phyloP scores from a whole-genome alignment of 75 land plant genomes.

The Cunninghamia lanceolata region DNA sequence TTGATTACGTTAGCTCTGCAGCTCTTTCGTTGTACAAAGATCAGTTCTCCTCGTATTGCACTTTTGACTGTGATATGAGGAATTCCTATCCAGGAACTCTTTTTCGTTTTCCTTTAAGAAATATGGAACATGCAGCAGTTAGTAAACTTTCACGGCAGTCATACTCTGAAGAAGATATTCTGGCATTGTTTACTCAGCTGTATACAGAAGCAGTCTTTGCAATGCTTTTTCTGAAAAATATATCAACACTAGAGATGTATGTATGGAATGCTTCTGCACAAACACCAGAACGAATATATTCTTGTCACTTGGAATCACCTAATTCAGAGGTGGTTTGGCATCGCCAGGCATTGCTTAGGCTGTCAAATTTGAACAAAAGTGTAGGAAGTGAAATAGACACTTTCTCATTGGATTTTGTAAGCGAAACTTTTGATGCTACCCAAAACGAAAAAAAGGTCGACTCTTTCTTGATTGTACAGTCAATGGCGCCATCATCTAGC shows the following conservation, averaged over 20 bases:
- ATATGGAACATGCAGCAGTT: conserved; percentile 67
- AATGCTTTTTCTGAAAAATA: conserved; percentile 80
- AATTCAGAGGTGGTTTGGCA: conserved; percentile 60
- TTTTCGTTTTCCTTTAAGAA: conserved; percentile 91
- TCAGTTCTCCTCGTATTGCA: conserved; percentile 89
- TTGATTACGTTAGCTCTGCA: conserved; percentile 75
- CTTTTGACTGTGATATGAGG: conserved; percentile 94
- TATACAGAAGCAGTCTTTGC: conserved; percentile 68
- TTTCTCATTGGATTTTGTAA: conserved; percentile 57
- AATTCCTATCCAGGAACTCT: conserved; percentile 74
- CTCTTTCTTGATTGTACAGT: conserved; percentile 68
- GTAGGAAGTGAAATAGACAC: conserved; percentile 35
- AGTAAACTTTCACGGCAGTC: conserved; percentile 86
- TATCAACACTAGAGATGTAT: conserved; percentile 72
- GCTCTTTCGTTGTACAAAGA: conserved; percentile 67
- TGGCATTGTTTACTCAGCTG: conserved; percentile 62
- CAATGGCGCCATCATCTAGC: conserved; percentile 72
- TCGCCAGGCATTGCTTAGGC: conserved; percentile 67
- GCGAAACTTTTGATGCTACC: conserved; percentile 34
- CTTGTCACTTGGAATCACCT: conserved; percentile 42
- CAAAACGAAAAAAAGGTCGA: conserved; percentile 18
- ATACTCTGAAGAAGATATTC: conserved; percentile 67
- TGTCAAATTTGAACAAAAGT: conserved; percentile 39
- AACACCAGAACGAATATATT: conserved; percentile 61
- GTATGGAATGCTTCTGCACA: conserved; percentile 55